Base-by-base conservation (phyloP, 805 yeast genomes). In the Monosporozyma yasuniensis region DNA sequence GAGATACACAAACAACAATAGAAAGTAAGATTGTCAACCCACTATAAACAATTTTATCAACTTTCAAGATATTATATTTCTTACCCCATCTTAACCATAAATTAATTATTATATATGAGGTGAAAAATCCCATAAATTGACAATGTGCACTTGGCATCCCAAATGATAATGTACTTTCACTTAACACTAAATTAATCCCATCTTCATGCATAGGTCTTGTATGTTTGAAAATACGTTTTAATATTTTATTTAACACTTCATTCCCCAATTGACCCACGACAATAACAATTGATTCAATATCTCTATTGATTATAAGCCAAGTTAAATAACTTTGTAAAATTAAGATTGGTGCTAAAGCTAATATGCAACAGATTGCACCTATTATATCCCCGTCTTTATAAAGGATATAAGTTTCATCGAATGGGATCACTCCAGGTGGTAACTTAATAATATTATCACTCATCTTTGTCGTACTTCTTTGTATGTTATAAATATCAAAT, bases 121-220 rank as follows among this genome's bases (percentile, higher is more conserved):
- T 28, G 30, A 23, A 42, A 18, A 39, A 93, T 2, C 96, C 95
- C 89, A 91, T 85, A 66, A 90, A 93, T 68, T 91, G 99, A 0
- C 96, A 81, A 67, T 91, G 99, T 1, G 99, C 96, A 48, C 90
- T 81, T 0, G 99, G 99, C 97, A 91, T 91, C 0, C 99, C 99
- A 64, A 83, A 42, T 19, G 21, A 39, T 42, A 42, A 18, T 30
- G 14, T 42, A 10, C 32, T 42, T n/a, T 30, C 21, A 19, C 5
- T 28, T 8, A 6, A 7, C 42, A 18, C n/a, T 7, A 14, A 14
- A 10, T 5, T 21, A 7, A 30, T 2, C 27, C 9, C 25, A 54
- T 6, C 66, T 66, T 6, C 64, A 66, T 45, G 71, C 54, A n/a
- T 58, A 0, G 99, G 99, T 53, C 99, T 74, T 21, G 87, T 83